phyloP scores from a whole-genome alignment of 2,329 filamentous ascomycete species.

The Fusarium sp. region DNA sequence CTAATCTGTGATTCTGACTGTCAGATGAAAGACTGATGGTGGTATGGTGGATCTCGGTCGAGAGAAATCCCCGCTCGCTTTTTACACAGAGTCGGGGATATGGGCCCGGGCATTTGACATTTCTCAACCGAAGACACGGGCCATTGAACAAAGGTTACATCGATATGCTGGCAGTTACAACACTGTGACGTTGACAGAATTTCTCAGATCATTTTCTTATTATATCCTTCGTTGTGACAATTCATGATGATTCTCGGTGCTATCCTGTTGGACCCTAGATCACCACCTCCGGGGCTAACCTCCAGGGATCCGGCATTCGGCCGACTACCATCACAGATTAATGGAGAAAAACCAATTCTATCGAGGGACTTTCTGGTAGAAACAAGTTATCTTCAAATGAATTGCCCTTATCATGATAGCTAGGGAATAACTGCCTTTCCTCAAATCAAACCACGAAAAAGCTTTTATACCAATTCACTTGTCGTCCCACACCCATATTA shows the following conservation, averaged over 20 bases:
- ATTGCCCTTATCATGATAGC: too few relatives aligned
- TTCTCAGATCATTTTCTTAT: not conserved
- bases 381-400: too few relatives aligned
- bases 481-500: too few relatives aligned
- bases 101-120: constrained; percentile 14
- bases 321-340: not conserved
- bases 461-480: too few relatives aligned
- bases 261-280: not conserved
- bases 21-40: not conserved
- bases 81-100: constrained; percentile 33
- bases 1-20: not conserved
- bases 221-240: not conserved
- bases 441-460: too few relatives aligned
- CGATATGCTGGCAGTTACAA: not conserved
- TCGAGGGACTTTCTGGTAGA: too few relatives aligned
- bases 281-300: not conserved
- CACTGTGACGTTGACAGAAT: not conserved
- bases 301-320: not conserved
- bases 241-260: not conserved
- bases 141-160: not conserved
- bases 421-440: too few relatives aligned
- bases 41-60: constrained; percentile 21
- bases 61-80: constrained; percentile 31
- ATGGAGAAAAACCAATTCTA: too few relatives aligned
- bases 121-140: not conserved